Conservation (phyloP, 1,284 basidiomycete species). For the Singerocomus rubriflavus region DNA sequence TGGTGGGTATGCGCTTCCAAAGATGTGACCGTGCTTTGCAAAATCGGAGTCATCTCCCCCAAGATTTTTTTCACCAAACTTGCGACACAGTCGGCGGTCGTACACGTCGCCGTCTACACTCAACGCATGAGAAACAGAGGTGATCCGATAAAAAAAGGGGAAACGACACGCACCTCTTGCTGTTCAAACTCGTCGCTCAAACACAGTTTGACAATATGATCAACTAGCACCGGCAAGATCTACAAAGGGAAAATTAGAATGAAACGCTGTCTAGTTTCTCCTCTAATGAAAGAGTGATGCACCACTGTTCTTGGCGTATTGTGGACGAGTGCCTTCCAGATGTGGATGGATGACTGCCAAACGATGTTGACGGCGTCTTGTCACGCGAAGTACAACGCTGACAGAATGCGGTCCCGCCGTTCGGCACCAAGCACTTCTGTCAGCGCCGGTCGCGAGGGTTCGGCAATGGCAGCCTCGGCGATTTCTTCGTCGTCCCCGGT, state of each 20-base stretch:
- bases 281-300: slow-evolving; percentile 11
- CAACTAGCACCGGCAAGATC: slow-evolving; percentile 85
- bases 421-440: slow-evolving; percentile 88
- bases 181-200: slow-evolving; percentile 83
- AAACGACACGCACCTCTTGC: slow-evolving; percentile 70
- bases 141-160: background rate
- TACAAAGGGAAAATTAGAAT: no score
- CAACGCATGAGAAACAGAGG: background rate
- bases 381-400: slow-evolving; percentile 89
- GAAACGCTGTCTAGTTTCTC: no score
- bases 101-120: slow-evolving; percentile 77
- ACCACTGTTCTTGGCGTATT: slow-evolving; percentile 82
- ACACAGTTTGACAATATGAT: slow-evolving; percentile 72
- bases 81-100: slow-evolving; percentile 89
- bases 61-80: slow-evolving; percentile 95
- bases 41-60: slow-evolving; percentile 78
- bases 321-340: slow-evolving; percentile 97
- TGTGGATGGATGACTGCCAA: slow-evolving; percentile 89
- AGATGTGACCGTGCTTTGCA: slow-evolving; percentile 70
- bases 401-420: slow-evolving; percentile 86
- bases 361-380: slow-evolving; percentile 93
- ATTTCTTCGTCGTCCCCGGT: slow-evolving; percentile 79
- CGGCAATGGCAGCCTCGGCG: slow-evolving; percentile 62
- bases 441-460: slow-evolving; percentile 82
- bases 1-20: slow-evolving; percentile 75